These are phyloP conservation scores for Sophora flavescens DNA, from an alignment of 306 rosid genomes.

Conservation along the genomic window DNA sequence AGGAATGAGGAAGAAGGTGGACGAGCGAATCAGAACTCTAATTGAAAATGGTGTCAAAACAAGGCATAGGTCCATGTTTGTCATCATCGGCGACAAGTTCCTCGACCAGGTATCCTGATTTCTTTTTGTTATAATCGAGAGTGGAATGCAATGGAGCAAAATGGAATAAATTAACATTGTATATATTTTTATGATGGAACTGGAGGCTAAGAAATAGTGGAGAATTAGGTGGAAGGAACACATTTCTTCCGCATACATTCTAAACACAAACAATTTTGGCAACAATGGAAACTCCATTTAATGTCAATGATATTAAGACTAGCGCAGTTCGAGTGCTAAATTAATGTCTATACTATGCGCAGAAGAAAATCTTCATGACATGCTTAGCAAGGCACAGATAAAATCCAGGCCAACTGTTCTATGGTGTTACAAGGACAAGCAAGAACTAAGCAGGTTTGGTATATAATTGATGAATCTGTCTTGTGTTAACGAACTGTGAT, in stretches of 20 bases:
- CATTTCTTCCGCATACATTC: no score
- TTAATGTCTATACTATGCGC: slow-evolving; percentile 21
- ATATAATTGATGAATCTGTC: neutral
- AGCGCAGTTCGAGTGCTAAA: slow-evolving; percentile 32
- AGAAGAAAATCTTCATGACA: slow-evolving; percentile 91
- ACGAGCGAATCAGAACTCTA: slow-evolving; percentile 89
- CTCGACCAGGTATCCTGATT: slow-evolving; percentile 72
- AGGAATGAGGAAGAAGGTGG: slow-evolving; percentile 94
- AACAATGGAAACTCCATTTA: slow-evolving; percentile 2
- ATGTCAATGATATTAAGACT: neutral
- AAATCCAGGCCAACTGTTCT: slow-evolving; percentile 80
- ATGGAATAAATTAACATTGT: no score
- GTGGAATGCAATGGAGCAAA: no score
- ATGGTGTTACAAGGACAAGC: slow-evolving; percentile 96
- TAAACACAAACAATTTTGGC: no score
- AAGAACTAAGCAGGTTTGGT: slow-evolving; percentile 83
- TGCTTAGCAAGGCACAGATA: slow-evolving; percentile 80
- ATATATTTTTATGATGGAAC: no score
- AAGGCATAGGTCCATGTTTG: slow-evolving; percentile 86
- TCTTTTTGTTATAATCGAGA: no score
- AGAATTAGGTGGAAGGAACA: no score
- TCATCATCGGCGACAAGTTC: slow-evolving; percentile 93
- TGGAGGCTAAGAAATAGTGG: no score
- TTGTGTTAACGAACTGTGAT: neutral
- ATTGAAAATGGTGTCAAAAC: slow-evolving; percentile 91